Evolutionary conservation across 768 basidiomycete species (phyloP).

Genomic region (Sistotremastrum suecicum): DNA sequence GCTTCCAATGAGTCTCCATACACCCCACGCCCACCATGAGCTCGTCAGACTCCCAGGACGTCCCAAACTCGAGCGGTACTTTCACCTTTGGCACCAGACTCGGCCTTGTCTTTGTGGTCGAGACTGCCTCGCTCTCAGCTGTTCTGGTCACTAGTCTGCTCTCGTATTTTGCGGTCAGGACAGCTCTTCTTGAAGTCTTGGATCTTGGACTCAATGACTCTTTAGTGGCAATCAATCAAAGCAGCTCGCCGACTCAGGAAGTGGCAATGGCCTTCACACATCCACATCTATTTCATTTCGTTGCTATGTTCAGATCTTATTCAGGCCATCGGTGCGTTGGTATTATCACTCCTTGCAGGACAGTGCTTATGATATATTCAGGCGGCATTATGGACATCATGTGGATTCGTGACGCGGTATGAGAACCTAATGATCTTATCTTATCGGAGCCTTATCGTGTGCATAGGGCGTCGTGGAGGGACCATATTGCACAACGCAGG

Average conservation of each 20-base stretch:
- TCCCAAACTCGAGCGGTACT: not conserved
- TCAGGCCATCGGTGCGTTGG: slow-evolving; percentile 18
- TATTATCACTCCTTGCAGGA: not conserved
- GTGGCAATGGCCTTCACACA: slow-evolving; percentile 19
- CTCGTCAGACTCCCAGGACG: too few species aligned
- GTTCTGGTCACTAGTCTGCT: slow-evolving; percentile 16
- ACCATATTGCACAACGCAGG: too few species aligned
- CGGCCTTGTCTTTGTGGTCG: slow-evolving; percentile 18
- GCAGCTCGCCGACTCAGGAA: slow-evolving; percentile 9
- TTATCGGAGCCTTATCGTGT: not conserved
- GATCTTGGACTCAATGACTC: slow-evolving; percentile 6
- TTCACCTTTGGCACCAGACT: slow-evolving; percentile 15
- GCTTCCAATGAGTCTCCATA: too few species aligned
- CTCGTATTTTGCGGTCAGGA: slow-evolving; percentile 17
- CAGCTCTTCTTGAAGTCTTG: not conserved
- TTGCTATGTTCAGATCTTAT: slow-evolving; percentile 19
- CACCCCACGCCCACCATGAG: too few species aligned
- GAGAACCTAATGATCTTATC: not conserved
- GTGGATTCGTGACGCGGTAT: slow-evolving; percentile 20
- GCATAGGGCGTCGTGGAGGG: not conserved
- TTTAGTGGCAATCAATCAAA: slow-evolving; percentile 12
- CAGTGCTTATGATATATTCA: not conserved
- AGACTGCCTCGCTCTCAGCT: slow-evolving; percentile 17
- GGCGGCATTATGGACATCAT: slow-evolving; percentile 24
- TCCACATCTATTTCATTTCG: slow-evolving; percentile 21